phyloP scores from a whole-genome alignment of 768 basidiomycete species.

The Xerocomus brunneocitrinus region DNA sequence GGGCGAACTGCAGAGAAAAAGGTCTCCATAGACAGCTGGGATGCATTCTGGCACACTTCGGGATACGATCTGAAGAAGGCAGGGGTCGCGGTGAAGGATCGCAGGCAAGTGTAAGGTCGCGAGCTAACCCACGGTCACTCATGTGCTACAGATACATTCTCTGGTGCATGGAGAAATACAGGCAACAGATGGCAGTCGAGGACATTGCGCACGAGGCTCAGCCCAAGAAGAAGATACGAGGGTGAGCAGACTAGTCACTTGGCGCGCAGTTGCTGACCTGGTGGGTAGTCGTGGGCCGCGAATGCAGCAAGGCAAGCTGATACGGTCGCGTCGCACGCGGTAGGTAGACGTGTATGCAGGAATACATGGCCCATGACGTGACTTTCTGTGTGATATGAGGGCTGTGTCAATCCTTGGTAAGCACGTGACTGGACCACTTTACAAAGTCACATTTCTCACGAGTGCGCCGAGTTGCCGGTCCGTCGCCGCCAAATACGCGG shows the following conservation, averaged over 20 bases:
- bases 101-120: slow-evolving; percentile 48
- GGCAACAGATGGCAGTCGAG: slow-evolving; percentile 48
- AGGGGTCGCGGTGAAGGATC: slow-evolving; percentile 62
- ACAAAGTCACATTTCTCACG: slow-evolving; percentile 31
- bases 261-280: background rate
- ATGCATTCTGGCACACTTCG: slow-evolving; percentile 61
- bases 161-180: slow-evolving; percentile 82
- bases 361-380: slow-evolving; percentile 4
- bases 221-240: slow-evolving; percentile 76
- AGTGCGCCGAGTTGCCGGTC: slow-evolving; percentile 16
- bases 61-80: slow-evolving; percentile 58
- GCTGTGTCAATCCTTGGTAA: slow-evolving; percentile 19
- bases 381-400: slow-evolving; percentile 11
- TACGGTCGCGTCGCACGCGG: slow-evolving; percentile 56
- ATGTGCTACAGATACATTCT: slow-evolving; percentile 60
- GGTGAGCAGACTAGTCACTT: slow-evolving; percentile 43
- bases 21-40: slow-evolving; percentile 62
- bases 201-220: slow-evolving; percentile 61
- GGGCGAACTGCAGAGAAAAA: slow-evolving; percentile 67
- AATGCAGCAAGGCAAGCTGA: slow-evolving; percentile 69
- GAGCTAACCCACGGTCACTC: slow-evolving; percentile 1
- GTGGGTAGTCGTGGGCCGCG: slow-evolving; percentile 62
- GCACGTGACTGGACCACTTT: slow-evolving; percentile 23
- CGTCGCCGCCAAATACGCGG: slow-evolving; percentile 12
- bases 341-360: slow-evolving; percentile 13